A percentile compares a stretch with the other conserved stretches of the same genome.
phyloP scores from a whole-genome alignment of 2,329 filamentous ascomycete species.

The Neofusicoccum ribis region DNA sequence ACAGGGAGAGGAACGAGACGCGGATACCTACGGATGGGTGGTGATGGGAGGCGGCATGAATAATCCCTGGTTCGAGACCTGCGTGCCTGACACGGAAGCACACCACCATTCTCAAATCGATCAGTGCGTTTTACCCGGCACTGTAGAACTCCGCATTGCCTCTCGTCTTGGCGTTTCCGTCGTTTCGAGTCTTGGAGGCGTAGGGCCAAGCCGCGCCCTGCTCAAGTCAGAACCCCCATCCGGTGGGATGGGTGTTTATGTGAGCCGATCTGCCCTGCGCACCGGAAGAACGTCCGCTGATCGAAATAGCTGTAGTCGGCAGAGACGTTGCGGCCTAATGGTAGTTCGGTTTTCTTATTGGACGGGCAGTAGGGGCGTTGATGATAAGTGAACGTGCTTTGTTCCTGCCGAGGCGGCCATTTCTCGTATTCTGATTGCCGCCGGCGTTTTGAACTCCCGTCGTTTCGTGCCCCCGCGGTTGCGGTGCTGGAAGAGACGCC shows the following conservation, averaged over 20 bases:
- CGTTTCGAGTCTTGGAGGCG: not conserved
- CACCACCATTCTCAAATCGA: not conserved
- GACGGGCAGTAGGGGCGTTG: not conserved
- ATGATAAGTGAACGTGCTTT: not conserved
- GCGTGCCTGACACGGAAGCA: not conserved
- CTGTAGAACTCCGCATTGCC: not conserved
- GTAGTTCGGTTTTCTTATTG: no score
- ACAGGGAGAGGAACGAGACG: not conserved
- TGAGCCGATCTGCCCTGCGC: no score
- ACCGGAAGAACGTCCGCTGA: no score
- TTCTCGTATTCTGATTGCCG: conserved; percentile 1
- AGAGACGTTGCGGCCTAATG: no score
- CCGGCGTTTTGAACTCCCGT: not conserved
- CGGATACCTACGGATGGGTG: not conserved
- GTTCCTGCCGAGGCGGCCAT: not conserved
- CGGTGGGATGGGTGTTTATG: no score
- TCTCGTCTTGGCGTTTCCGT: not conserved
- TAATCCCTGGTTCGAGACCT: not conserved
- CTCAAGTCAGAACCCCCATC: no score
- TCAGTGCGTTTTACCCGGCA: not conserved
- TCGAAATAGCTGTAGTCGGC: no score
- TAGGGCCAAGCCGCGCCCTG: not conserved
- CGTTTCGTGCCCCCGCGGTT: not conserved
- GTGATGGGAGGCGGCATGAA: not conserved
- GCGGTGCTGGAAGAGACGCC: not conserved